A percentile compares a stretch with the other conserved stretches of the same genome.
These are phyloP conservation scores for Aspergillus sp. DNA, from an alignment of 2,329 filamentous ascomycete genomes.

Conservation along the genomic window DNA sequence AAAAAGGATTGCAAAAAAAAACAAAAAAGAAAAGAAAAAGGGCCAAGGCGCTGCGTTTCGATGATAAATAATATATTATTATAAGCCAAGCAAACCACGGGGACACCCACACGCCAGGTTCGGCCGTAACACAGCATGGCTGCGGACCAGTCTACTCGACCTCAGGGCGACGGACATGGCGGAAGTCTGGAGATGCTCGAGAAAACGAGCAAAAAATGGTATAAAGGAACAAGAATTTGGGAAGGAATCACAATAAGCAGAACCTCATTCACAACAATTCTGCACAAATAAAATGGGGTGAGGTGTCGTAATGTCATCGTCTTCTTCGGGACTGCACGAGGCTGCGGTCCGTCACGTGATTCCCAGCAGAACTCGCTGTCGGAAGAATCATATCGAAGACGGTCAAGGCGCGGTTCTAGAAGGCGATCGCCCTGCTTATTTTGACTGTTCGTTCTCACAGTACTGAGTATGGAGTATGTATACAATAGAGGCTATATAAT, in stretches of 20 bases:
- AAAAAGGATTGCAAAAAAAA: not conserved
- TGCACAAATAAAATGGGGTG: constrained; percentile 3
- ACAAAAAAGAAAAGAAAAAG: not conserved
- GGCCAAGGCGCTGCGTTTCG: too few species aligned
- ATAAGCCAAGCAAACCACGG: too few species aligned
- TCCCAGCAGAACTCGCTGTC: constrained; percentile 3
- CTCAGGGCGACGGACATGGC: constrained; percentile 34
- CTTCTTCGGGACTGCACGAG: constrained; percentile 8
- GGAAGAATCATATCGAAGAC: not conserved
- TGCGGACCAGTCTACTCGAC: constrained; percentile 33
- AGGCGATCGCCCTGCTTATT: too few species aligned
- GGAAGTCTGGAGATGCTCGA: constrained; percentile 22
- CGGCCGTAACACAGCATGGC: constrained; percentile 24
- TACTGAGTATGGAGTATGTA: too few species aligned
- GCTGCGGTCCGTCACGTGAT: constrained; percentile 12
- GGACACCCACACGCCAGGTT: constrained; percentile 21
- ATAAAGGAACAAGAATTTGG: not conserved
- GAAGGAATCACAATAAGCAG: not conserved
- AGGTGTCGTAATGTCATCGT: constrained; percentile 8
- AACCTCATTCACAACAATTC: not conserved
- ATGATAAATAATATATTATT: too few species aligned
- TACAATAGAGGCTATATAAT: too few species aligned
- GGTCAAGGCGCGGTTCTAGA: too few species aligned
- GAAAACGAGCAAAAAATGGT: constrained; percentile 14
- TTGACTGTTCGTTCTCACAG: too few species aligned